Conservation (phyloP, 768 basidiomycete genomes). For the Cystobasidium tubakii region DNA sequence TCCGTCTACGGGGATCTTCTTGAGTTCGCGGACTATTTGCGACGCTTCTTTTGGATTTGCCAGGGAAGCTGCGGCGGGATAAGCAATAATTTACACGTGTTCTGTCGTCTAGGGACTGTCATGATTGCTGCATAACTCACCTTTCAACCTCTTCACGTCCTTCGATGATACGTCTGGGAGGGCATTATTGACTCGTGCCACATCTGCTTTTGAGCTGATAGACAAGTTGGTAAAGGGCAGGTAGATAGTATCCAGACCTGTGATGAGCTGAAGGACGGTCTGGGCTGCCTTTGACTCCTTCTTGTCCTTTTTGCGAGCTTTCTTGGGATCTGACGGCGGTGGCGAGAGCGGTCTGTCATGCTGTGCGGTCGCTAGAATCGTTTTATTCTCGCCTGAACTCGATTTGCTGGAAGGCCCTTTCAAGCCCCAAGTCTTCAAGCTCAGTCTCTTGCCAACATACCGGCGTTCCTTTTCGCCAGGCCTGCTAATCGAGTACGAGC, state of each 20-base stretch:
- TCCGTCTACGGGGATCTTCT: constrained; percentile 6
- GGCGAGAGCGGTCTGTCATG: neutral
- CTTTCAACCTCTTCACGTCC: constrained; percentile 21
- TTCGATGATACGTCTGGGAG: constrained; percentile 21
- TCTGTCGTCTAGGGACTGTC: too few relatives aligned
- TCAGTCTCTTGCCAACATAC: neutral
- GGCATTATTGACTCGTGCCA: neutral
- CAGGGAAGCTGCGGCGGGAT: constrained; percentile 1
- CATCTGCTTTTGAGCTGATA: neutral
- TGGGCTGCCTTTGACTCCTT: constrained; percentile 10
- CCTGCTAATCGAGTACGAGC: neutral
- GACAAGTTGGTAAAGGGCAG: neutral
- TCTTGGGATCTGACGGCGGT: neutral
- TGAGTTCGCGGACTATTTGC: constrained; percentile 14
- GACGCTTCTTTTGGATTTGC: constrained; percentile 11
- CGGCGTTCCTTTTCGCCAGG: neutral
- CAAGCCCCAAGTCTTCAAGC: neutral
- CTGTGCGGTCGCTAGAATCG: neutral
- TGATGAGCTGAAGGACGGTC: constrained; percentile 21
- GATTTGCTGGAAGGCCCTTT: neutral
- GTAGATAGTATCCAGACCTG: constrained; percentile 9
- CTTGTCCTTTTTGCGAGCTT: constrained; percentile 9
- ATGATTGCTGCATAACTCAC: neutral
- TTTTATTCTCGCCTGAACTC: neutral
- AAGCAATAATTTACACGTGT: neutral